These are phyloP conservation scores for Tolypocladium nubicola DNA, from an alignment of 2,329 filamentous ascomycete species.

Conservation along the genomic window DNA sequence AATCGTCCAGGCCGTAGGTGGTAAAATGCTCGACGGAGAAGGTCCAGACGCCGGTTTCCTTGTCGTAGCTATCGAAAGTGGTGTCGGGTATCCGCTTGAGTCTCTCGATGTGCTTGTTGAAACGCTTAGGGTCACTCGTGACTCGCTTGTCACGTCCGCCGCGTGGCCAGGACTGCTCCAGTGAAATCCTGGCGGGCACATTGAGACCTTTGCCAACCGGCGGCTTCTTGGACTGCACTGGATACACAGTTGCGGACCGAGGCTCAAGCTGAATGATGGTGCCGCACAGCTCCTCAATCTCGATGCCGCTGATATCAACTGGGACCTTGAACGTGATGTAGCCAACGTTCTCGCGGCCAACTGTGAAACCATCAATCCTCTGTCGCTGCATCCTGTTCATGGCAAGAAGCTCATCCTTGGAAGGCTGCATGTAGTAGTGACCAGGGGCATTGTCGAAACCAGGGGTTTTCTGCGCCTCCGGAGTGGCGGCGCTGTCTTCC, in stretches of 20 bases:
- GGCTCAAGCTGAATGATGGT: constrained; percentile 66
- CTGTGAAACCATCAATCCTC: constrained; percentile 62
- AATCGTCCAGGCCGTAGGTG: constrained; percentile 79
- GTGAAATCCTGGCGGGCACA: constrained; percentile 75
- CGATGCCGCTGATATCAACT: constrained; percentile 71
- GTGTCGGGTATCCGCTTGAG: constrained; percentile 73
- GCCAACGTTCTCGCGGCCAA: constrained; percentile 76
- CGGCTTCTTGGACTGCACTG: constrained; percentile 65
- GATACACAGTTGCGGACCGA: constrained; percentile 83
- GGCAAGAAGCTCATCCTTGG: constrained; percentile 60
- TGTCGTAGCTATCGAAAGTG: constrained; percentile 70
- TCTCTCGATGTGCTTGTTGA: constrained; percentile 73
- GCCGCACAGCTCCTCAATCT: constrained; percentile 70
- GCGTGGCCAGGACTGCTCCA: constrained; percentile 90
- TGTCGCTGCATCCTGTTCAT: constrained; percentile 75
- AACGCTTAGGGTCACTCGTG: constrained; percentile 46
- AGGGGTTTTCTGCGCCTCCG: constrained; percentile 12
- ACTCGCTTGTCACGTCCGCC: constrained; percentile 43
- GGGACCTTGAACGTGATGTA: constrained; percentile 70
- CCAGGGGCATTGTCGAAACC: constrained; percentile 47
- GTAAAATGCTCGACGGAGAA: constrained; percentile 97
- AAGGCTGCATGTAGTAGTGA: constrained; percentile 79
- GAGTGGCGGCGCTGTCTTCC: constrained; percentile 34
- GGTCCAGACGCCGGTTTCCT: constrained; percentile 73
- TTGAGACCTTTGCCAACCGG: constrained; percentile 81